These are phyloP conservation scores for Pseudogymnoascus verrucosus DNA, from an alignment of 2,329 filamentous ascomycete species.

Conservation along the genomic window DNA sequence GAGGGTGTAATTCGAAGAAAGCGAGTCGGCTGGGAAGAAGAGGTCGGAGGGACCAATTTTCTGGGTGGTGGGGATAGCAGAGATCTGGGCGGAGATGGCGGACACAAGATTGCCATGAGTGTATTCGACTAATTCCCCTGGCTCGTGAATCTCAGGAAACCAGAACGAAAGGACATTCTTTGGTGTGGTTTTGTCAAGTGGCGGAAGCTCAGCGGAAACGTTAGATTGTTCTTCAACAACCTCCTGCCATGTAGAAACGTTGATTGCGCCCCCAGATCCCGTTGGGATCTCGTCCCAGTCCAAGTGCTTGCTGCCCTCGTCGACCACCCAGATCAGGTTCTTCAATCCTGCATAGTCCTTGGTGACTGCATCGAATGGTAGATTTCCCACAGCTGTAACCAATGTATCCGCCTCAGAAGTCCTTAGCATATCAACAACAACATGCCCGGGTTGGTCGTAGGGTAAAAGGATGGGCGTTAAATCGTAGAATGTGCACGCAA, in stretches of 20 bases:
- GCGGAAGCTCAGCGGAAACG: constrained; percentile 56
- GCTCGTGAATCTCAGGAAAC: constrained; percentile 43
- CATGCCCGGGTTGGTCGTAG: constrained; percentile 64
- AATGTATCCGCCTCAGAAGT: constrained; percentile 71
- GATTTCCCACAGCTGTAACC: constrained; percentile 75
- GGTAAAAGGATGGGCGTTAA: constrained; percentile 79
- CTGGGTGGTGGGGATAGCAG: constrained; percentile 66
- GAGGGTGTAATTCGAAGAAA: constrained; percentile 72
- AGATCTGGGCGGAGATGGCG: constrained; percentile 70
- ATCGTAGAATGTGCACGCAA: constrained; percentile 79
- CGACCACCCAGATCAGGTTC: constrained; percentile 85
- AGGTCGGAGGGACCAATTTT: constrained; percentile 68
- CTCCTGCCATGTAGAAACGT: constrained; percentile 89
- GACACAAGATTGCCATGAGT: constrained; percentile 78
- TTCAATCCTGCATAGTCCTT: constrained; percentile 63
- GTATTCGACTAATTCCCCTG: constrained; percentile 71
- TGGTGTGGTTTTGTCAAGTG: constrained; percentile 44
- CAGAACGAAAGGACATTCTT: constrained; percentile 60
- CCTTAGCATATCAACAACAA: constrained; percentile 63
- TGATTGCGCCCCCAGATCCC: constrained; percentile 64
- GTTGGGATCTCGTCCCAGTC: constrained; percentile 89
- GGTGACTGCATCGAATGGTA: constrained; percentile 68
- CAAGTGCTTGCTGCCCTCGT: constrained; percentile 82
- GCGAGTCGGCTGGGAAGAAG: constrained; percentile 75
- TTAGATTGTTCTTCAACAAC: constrained; percentile 62